Evolutionary conservation across 1,139 yeast species (phyloP), one percentile per base, ranked within the genome.

Genomic region (Saccharomyces uvarum): DNA sequence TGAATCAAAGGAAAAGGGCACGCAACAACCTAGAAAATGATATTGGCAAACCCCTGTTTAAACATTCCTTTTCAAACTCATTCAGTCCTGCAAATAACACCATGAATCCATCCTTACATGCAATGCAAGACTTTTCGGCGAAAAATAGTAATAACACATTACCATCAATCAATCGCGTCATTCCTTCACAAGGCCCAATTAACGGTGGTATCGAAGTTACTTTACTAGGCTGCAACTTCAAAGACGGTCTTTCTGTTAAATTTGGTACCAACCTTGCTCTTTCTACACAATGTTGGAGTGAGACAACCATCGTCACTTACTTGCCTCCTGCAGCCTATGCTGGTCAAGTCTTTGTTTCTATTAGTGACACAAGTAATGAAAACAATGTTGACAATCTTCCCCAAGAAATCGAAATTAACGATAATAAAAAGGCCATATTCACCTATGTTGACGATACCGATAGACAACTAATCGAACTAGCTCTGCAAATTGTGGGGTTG

Each of bases 141-240:
- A 33, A 33, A 33, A 33, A 33, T 11, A 33, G 8, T 8, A 33
- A 33, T 21, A 14, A 33, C 11, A 14, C 11, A 4, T 33, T 16
- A 9, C 42, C 42, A 14, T 33, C 42, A 33, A 83, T 88, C 56
- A 89, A 87, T 67, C 77, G 95, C 59, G 84, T 90, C 14, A 88
- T 90, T 54, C 97, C 97, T 0, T 85, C 93, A 0, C 93, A 87
- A 69, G 97, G 97, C 2, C 95, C 96, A 7, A 78, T 88, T 27
- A 78, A 96, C 60, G 97, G 97, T 57, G 97, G 97, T 44, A 85
- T 88, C 47, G 97, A 90, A 67, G 88, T 90, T 13, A 90, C 97
- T 0, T 74, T 90, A 49, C 75, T 90, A 49, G 97, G 97, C 1
- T 79, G 82, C 57, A 88, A 89, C 60, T 89, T 90, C 75, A 81